A percentile compares a stretch with the other conserved stretches of the same genome.
Evolutionary conservation across 345 rosid genomes (phyloP).

Genomic region (Euphorbia tirucalli): DNA sequence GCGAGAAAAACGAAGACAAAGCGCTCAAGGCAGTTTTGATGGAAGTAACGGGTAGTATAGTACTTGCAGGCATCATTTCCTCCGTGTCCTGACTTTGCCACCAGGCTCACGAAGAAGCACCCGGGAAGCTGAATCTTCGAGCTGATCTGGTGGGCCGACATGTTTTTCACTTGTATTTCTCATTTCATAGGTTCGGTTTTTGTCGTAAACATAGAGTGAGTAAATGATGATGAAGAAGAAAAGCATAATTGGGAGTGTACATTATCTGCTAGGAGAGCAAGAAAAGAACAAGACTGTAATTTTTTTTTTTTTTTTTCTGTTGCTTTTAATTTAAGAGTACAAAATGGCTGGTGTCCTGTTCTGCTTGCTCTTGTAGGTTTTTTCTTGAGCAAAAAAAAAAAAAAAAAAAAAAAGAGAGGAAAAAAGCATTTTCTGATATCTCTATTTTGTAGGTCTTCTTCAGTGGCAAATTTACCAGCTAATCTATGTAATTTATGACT

Average conservation of each 20-base stretch:
- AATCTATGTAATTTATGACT: constrained; percentile 3
- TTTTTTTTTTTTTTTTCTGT: constrained; percentile 11
- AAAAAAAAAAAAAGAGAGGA: too few relatives aligned
- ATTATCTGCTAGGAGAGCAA: constrained; percentile 31
- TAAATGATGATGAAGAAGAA: constrained; percentile 8
- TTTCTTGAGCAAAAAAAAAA: constrained; percentile 8
- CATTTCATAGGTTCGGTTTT: not conserved
- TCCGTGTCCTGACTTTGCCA: not conserved
- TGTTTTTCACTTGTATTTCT: not conserved
- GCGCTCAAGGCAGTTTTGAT: constrained; percentile 58
- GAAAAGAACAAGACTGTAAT: constrained; percentile 19
- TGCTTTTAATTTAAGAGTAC: constrained; percentile 26
- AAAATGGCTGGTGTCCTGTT: constrained; percentile 20
- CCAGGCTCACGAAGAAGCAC: constrained; percentile 10
- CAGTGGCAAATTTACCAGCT: too few relatives aligned
- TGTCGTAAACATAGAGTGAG: constrained; percentile 20
- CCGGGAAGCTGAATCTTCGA: constrained; percentile 11
- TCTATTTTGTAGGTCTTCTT: constrained; percentile 20
- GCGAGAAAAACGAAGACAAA: constrained; percentile 84
- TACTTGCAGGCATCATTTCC: not conserved
- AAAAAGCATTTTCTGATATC: constrained; percentile 12
- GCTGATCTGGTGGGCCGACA: not conserved
- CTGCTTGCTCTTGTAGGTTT: constrained; percentile 25
- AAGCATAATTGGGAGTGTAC: constrained; percentile 28
- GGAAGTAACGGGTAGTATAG: constrained; percentile 34